Evolutionary conservation across 140 eudicot species (phyloP).

Genomic region (Anethum foeniculum): DNA sequence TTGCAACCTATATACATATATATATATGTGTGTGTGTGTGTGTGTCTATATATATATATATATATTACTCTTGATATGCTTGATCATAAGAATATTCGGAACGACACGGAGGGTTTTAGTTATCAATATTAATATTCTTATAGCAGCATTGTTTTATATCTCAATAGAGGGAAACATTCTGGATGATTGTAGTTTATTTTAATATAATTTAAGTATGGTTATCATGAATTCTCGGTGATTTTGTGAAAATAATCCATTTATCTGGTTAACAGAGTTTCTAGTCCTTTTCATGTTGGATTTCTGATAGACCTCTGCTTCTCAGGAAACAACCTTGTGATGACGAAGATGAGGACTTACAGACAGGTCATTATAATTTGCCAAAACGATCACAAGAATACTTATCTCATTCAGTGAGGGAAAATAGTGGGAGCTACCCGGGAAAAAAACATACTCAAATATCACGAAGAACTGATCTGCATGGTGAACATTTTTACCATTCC

Average conservation of each 20-base stretch:
- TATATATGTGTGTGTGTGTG: no score
- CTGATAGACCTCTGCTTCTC: conserved; percentile 25
- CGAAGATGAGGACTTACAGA: conserved; percentile 27
- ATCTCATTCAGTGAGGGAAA: conserved; percentile 21
- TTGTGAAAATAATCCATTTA: background rate
- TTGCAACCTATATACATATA: background rate
- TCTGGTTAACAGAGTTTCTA: background rate
- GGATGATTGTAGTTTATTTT: background rate
- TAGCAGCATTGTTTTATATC: background rate
- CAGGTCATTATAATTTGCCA: background rate
- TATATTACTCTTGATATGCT: background rate
- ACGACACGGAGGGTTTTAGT: background rate
- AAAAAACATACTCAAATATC: conserved; percentile 35
- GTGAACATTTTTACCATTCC: conserved; percentile 12
- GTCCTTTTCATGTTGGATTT: conserved; percentile 7
- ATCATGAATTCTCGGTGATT: background rate
- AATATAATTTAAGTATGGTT: background rate
- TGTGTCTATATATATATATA: no score
- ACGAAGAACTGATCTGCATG: conserved; percentile 27
- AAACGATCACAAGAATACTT: background rate
- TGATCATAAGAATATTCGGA: background rate
- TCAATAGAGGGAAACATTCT: background rate
- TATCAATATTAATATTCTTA: background rate
- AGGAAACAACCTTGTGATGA: conserved; percentile 35
- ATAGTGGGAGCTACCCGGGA: conserved; percentile 24